Evolutionary conservation across 2,329 filamentous ascomycete species (phyloP).

Genomic region (Colletotrichum sansevieriae): DNA sequence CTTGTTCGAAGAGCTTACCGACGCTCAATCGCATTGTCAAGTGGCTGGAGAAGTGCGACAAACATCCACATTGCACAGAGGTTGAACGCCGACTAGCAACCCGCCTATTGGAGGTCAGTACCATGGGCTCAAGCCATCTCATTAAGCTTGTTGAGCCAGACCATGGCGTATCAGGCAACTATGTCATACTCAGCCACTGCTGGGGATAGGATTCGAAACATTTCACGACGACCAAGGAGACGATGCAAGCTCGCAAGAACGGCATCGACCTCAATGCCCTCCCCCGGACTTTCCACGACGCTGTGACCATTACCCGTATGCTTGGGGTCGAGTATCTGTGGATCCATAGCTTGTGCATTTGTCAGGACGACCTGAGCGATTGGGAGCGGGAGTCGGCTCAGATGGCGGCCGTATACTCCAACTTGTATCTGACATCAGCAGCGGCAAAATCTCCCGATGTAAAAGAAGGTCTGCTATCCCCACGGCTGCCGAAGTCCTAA

Average conservation of each 20-base stretch:
- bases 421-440: slow-evolving; percentile 45
- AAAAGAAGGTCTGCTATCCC: slow-evolving; percentile 44
- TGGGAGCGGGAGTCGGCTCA: slow-evolving; percentile 43
- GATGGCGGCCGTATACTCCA: slow-evolving; percentile 48
- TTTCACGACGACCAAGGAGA: slow-evolving; percentile 28
- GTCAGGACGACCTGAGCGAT: slow-evolving; percentile 46
- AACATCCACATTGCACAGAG: slow-evolving; percentile 18
- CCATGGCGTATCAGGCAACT: not conserved
- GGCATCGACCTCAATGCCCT: slow-evolving; percentile 25
- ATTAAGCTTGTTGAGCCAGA: slow-evolving; percentile 28
- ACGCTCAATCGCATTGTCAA: slow-evolving; percentile 12
- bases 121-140: not conserved
- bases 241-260: slow-evolving; percentile 8
- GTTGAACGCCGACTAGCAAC: not conserved
- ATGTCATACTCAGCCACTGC: slow-evolving; percentile 33
- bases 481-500: slow-evolving; percentile 9
- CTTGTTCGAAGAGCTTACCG: slow-evolving; percentile 21
- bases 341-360: slow-evolving; percentile 51
- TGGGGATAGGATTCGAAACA: slow-evolving; percentile 23
- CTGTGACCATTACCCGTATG: slow-evolving; percentile 43
- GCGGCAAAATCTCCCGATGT: slow-evolving; percentile 43
- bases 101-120: slow-evolving; percentile 22
- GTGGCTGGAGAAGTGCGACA: slow-evolving; percentile 30
- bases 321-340: slow-evolving; percentile 47
- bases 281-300: slow-evolving; percentile 46